Evolutionary conservation across 495 filamentous ascomycete genomes (phyloP).

Genomic region (Neurospora tetraspora): DNA sequence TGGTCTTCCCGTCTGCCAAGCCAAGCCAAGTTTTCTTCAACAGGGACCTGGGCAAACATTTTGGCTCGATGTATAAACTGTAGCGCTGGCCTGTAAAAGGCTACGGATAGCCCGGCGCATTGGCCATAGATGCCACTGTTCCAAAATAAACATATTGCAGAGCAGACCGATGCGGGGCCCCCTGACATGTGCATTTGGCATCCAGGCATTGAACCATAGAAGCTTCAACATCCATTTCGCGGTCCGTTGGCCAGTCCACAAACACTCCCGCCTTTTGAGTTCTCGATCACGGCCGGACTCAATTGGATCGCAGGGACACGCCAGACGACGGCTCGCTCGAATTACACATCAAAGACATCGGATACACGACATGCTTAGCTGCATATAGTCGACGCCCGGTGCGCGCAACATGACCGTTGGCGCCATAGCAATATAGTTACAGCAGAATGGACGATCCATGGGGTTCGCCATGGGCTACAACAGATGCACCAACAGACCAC

Average conservation of each 20-base stretch:
- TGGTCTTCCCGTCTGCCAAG: not conserved
- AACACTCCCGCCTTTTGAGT: not conserved
- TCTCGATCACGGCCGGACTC: not conserved
- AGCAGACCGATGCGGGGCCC: not conserved
- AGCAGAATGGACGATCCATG: conserved; percentile 48
- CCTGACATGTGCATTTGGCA: not conserved
- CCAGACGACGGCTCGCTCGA: not conserved
- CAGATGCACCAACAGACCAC: conserved; percentile 23
- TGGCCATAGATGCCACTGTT: not conserved
- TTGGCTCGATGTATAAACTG: not conserved
- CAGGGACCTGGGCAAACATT: not conserved
- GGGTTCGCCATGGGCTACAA: conserved; percentile 40
- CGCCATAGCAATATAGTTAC: not conserved
- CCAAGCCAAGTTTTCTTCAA: not conserved
- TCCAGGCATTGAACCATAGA: not conserved
- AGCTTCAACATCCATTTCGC: not conserved
- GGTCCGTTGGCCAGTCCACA: too few species aligned
- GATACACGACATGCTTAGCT: conserved; percentile 8
- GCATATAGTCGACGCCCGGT: not conserved
- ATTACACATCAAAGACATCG: not conserved
- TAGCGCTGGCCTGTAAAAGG: not conserved
- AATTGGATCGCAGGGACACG: not conserved
- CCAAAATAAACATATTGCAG: not conserved
- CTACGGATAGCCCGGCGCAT: not conserved
- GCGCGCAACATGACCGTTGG: conserved; percentile 20